These are phyloP conservation scores for Candida vaughaniae DNA, from an alignment of 805 yeast species.

Conservation along the genomic window DNA sequence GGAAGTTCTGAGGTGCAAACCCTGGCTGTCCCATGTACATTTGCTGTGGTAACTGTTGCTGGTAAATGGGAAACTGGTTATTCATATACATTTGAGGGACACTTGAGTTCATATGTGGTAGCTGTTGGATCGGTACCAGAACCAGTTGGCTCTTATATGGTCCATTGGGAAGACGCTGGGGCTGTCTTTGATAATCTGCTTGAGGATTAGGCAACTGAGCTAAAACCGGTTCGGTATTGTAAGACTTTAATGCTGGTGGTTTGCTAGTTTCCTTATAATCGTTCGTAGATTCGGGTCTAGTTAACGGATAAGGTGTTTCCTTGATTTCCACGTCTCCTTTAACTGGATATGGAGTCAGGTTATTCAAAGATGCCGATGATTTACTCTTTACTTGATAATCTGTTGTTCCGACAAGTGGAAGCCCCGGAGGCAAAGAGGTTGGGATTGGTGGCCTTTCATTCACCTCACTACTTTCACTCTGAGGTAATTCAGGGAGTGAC, in stretches of 20 bases:
- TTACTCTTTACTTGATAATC: not conserved
- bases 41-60: not conserved
- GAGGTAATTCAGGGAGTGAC: too few relatives aligned
- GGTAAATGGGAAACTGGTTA: not conserved
- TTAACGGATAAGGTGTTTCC: conserved; percentile 12
- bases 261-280: too few relatives aligned
- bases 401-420: conserved; percentile 5
- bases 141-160: not conserved
- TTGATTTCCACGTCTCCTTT: conserved; percentile 4
- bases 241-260: conserved; percentile 2
- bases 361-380: conserved; percentile 1
- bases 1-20: not conserved
- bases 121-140: not conserved
- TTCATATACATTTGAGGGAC: not conserved
- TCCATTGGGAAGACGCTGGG: not conserved
- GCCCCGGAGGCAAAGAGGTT: conserved; percentile 14
- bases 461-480: too few relatives aligned
- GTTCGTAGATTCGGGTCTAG: not conserved
- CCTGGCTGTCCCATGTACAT: not conserved
- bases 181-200: not conserved
- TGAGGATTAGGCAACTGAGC: not conserved
- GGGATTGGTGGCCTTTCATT: conserved; percentile 15
- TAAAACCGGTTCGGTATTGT: conserved; percentile 2
- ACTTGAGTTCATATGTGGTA: not conserved
- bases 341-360: conserved; percentile 11